Evolutionary conservation across 148 eudicot species (phyloP).

Genomic region (Polygonum maritimum): DNA sequence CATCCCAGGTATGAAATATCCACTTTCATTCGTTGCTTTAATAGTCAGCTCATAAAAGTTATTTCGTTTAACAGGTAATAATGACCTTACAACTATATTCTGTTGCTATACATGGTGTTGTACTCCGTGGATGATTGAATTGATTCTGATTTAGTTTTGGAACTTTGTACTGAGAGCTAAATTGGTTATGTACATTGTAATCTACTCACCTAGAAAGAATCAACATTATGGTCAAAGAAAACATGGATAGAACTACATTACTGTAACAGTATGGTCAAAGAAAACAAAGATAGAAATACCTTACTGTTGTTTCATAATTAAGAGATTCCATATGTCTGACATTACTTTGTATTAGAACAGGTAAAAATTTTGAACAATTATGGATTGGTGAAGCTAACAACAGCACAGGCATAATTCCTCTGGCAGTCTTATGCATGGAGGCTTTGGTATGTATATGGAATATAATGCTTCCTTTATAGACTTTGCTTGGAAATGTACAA

Average conservation of each 20-base stretch:
- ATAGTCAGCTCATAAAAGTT: not conserved
- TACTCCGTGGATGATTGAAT: not conserved
- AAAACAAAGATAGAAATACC: not conserved
- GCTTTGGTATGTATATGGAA: constrained; percentile 36
- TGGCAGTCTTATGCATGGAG: constrained; percentile 50
- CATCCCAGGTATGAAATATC: constrained; percentile 36
- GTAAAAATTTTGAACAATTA: constrained; percentile 33
- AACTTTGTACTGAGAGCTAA: not conserved
- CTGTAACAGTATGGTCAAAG: not conserved
- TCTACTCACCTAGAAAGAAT: not conserved
- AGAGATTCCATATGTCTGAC: not conserved
- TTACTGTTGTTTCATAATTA: not conserved
- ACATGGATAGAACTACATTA: not conserved
- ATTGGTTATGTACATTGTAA: not conserved
- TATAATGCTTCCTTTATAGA: not conserved
- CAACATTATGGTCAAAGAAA: not conserved
- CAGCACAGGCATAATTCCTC: constrained; percentile 34
- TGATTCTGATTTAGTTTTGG: not conserved
- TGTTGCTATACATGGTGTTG: not conserved
- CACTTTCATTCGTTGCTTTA: not conserved
- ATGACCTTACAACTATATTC: not conserved
- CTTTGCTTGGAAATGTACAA: not conserved
- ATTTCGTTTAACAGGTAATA: not conserved
- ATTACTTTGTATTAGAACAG: constrained; percentile 19
- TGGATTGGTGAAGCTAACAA: constrained; percentile 71